phyloP scores from a whole-genome alignment of 1,284 basidiomycete species.

The Caloboletus firmus region DNA sequence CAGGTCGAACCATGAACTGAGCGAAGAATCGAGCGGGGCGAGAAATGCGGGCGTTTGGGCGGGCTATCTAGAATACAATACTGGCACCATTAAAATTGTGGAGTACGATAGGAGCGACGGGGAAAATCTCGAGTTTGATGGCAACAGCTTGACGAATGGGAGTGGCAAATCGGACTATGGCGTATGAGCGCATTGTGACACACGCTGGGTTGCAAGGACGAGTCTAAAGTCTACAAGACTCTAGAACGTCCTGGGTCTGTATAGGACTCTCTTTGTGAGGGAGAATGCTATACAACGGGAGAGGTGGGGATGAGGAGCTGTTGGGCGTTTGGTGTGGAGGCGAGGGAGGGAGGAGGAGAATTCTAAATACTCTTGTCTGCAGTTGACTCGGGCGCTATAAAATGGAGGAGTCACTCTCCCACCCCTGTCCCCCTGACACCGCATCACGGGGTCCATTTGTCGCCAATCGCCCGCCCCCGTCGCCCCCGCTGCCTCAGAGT shows the following conservation, averaged over 20 bases:
- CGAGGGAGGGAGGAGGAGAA: not conserved
- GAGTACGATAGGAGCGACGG: too few species aligned
- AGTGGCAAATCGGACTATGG: too few species aligned
- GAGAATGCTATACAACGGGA: slow-evolving; percentile 27
- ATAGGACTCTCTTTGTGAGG: slow-evolving; percentile 22
- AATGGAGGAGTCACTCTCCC: slow-evolving; percentile 30
- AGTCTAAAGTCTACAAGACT: too few species aligned
- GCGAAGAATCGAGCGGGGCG: too few species aligned
- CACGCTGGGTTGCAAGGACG: not conserved
- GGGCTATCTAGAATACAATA: too few species aligned
- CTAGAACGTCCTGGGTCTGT: slow-evolving; percentile 32
- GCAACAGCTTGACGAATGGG: not conserved
- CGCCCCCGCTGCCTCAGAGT: not conserved
- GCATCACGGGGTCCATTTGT: slow-evolving; percentile 17
- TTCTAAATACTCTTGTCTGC: slow-evolving; percentile 23
- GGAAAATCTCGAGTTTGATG: slow-evolving; percentile 12
- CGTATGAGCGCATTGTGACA: too few species aligned
- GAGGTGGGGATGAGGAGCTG: not conserved
- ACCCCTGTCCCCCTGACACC: slow-evolving; percentile 24
- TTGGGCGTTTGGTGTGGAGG: slow-evolving; percentile 9
- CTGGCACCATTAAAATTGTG: too few species aligned
- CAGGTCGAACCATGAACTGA: too few species aligned
- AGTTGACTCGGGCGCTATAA: slow-evolving; percentile 30
- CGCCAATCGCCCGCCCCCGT: slow-evolving; percentile 10
- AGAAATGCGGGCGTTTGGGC: too few species aligned